phyloP scores from a whole-genome alignment of 768 basidiomycete genomes.

The Mycena venus region DNA sequence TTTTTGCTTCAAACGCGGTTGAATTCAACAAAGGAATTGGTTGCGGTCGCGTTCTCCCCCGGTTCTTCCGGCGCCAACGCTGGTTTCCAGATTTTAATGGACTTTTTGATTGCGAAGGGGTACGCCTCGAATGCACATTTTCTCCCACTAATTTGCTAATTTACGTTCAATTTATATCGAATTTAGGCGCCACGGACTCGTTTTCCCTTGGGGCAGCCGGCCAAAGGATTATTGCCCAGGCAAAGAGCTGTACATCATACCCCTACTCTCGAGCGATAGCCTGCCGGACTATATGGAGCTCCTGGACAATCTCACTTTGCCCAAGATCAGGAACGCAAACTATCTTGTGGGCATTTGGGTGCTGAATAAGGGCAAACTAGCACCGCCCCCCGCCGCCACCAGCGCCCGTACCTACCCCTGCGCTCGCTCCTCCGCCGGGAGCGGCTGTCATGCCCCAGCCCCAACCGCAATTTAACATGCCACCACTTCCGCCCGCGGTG shows the following conservation, averaged over 20 bases:
- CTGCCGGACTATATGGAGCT: slow-evolving; percentile 91
- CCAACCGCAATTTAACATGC: slow-evolving; percentile 33
- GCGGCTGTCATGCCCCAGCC: neutral
- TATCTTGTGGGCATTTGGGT: slow-evolving; percentile 89
- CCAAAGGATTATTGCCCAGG: slow-evolving; percentile 83
- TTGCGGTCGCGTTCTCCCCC: slow-evolving; percentile 82
- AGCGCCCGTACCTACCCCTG: slow-evolving; percentile 22
- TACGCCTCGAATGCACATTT: slow-evolving; percentile 51
- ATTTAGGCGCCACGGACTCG: slow-evolving; percentile 81
- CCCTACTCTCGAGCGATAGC: slow-evolving; percentile 72
- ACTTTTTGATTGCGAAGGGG: slow-evolving; percentile 82
- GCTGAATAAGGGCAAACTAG: slow-evolving; percentile 84
- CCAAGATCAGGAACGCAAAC: slow-evolving; percentile 71
- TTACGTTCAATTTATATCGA: slow-evolving; percentile 50
- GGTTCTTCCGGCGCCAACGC: slow-evolving; percentile 54
- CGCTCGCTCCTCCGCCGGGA: slow-evolving; percentile 9
- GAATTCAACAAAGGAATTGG: slow-evolving; percentile 82
- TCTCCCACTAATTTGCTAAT: slow-evolving; percentile 22
- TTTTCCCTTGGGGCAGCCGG: slow-evolving; percentile 87
- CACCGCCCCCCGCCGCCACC: slow-evolving; percentile 53
- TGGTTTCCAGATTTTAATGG: slow-evolving; percentile 73
- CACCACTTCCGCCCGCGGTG: slow-evolving; percentile 34
- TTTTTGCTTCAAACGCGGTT: slow-evolving; percentile 86
- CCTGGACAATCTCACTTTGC: slow-evolving; percentile 80
- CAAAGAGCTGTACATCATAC: slow-evolving; percentile 90